These are phyloP conservation scores for Nakaseomyces delphensis DNA, from an alignment of 1,139 yeast genomes.

Conservation along the genomic window DNA sequence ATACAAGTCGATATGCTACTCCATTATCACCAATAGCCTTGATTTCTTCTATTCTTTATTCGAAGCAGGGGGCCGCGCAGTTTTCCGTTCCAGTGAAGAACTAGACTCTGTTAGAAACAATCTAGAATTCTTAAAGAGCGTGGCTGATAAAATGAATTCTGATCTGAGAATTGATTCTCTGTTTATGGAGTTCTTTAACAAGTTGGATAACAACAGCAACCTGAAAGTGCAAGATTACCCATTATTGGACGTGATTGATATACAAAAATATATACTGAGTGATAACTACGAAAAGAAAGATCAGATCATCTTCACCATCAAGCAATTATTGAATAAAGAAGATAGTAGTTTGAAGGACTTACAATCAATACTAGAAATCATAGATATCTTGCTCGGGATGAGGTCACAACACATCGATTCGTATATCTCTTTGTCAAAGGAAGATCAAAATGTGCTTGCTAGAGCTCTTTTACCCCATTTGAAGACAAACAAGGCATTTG, in stretches of 20 bases:
- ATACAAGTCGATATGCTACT: neutral
- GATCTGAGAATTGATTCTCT: neutral
- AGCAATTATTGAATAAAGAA: conserved; percentile 3
- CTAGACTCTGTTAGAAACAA: neutral
- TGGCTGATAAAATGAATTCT: neutral
- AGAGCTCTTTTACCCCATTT: conserved; percentile 12
- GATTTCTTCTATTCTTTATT: neutral
- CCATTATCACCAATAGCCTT: neutral
- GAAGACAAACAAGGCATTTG: conserved; percentile 16
- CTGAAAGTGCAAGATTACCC: neutral
- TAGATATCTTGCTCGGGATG: conserved; percentile 9
- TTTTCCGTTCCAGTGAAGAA: neutral
- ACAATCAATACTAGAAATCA: conserved; percentile 10
- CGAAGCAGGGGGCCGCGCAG: neutral
- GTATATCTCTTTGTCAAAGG: neutral
- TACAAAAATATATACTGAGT: neutral
- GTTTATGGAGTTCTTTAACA: conserved; percentile 2
- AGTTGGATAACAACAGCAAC: neutral
- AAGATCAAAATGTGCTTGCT: conserved; percentile 5
- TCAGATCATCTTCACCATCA: conserved; percentile 4
- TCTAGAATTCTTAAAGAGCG: neutral
- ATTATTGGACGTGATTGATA: neutral
- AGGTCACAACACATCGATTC: conserved; percentile 4
- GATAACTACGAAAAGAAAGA: conserved; percentile 2
- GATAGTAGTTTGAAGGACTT: conserved; percentile 4